These are phyloP conservation scores for Tephrocybe sp. DNA, from an alignment of 768 basidiomycete genomes.

Conservation along the genomic window DNA sequence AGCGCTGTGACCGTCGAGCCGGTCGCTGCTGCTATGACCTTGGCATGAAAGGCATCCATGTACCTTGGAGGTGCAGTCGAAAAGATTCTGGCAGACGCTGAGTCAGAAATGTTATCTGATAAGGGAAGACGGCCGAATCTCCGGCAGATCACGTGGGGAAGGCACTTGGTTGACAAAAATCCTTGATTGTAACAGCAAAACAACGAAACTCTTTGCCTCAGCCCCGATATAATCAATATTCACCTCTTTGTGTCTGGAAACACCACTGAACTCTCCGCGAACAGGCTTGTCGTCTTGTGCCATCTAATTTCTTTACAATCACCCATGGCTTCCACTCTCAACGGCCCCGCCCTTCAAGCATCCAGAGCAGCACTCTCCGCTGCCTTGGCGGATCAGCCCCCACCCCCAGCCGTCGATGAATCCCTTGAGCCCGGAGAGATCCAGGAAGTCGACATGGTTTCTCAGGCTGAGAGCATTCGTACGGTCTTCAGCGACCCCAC, in stretches of 20 bases:
- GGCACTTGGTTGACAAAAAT: conserved; percentile 19
- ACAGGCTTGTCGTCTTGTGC: conserved; percentile 11
- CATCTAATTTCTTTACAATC: neutral
- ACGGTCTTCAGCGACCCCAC: conserved; percentile 93
- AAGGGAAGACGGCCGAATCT: conserved; percentile 15
- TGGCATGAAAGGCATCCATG: conserved; percentile 79
- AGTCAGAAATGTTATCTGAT: conserved; percentile 32
- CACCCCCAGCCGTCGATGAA: conserved; percentile 31
- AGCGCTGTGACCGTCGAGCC: conserved; percentile 81
- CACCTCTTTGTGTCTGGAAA: conserved; percentile 6
- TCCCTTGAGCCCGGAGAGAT: conserved; percentile 77
- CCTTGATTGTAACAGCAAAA: conserved; percentile 8
- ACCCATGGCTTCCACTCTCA: conserved; percentile 49
- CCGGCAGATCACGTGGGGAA: conserved; percentile 17
- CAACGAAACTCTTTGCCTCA: conserved; percentile 9
- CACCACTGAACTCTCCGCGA: too few relatives aligned
- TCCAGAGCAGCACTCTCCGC: conserved; percentile 76
- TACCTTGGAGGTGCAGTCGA: conserved; percentile 7
- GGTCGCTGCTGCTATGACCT: conserved; percentile 74
- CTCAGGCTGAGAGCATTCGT: conserved; percentile 77
- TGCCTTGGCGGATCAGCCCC: conserved; percentile 57
- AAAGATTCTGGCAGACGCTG: conserved; percentile 6
- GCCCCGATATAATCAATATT: conserved; percentile 9
- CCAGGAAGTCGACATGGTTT: conserved; percentile 82
- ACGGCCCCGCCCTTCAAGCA: conserved; percentile 69